Evolutionary conservation across 2,329 filamentous ascomycete genomes (phyloP).

Genomic region (Pezicula rhizophila): DNA sequence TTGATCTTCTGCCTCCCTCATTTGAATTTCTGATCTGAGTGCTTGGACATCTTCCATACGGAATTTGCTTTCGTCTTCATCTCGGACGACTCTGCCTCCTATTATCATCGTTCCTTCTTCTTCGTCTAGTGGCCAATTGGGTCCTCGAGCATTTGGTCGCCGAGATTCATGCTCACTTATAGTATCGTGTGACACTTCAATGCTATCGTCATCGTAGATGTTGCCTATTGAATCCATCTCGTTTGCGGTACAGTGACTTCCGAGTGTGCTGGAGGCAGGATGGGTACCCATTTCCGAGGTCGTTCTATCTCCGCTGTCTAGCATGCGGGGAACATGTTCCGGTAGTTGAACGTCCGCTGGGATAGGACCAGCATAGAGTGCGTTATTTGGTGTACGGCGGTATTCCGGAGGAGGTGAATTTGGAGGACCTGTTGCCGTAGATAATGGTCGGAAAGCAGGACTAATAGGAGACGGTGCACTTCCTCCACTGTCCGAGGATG

Average conservation of each 20-base stretch:
- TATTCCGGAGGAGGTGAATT: conserved; percentile 16
- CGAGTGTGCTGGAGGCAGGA: conserved; percentile 33
- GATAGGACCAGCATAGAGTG: conserved; percentile 49
- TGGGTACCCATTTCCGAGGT: conserved; percentile 12
- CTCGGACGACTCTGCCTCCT: conserved; percentile 4
- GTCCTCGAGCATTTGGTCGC: neutral
- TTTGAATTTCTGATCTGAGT: conserved; percentile 8
- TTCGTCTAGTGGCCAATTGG: neutral
- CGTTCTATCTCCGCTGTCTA: conserved; percentile 21
- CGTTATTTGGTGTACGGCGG: conserved; percentile 38
- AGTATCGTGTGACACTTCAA: conserved; percentile 3
- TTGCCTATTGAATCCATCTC: conserved; percentile 31
- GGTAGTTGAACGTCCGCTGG: conserved; percentile 42
- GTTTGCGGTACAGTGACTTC: conserved; percentile 52
- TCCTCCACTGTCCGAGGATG: conserved; percentile 5
- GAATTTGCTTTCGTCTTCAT: conserved; percentile 11
- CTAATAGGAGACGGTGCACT: conserved; percentile 14
- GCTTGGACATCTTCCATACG: conserved; percentile 10
- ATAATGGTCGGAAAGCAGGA: conserved; percentile 10
- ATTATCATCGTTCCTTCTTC: neutral
- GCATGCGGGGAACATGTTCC: conserved; percentile 21
- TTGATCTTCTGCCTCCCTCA: conserved; percentile 10
- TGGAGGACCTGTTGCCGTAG: conserved; percentile 6
- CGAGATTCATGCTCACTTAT: neutral
- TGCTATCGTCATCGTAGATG: conserved; percentile 2